Percentiles rank a stretch among this genome's conserved stretches.
Evolutionary conservation across 108 stramenopile genomes (phyloP).

Genomic region (Pinguiococcus pyrenoidosus): DNA sequence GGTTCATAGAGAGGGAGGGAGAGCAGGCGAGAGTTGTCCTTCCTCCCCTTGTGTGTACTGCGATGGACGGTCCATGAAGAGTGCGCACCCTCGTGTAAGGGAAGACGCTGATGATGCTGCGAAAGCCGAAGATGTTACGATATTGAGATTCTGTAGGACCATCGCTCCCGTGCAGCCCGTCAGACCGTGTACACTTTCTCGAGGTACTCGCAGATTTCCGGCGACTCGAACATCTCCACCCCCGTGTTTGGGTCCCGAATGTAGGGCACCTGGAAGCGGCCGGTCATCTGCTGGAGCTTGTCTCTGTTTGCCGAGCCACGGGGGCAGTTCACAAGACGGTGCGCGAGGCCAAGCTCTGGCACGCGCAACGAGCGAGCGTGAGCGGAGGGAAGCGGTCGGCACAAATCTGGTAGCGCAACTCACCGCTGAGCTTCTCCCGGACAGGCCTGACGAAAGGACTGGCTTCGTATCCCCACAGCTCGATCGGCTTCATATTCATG

Average conservation of each 20-base stretch:
- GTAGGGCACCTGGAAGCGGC: constrained; percentile 69
- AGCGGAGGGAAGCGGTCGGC: too few species aligned
- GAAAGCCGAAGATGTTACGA: too few species aligned
- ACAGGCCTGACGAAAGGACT: constrained; percentile 59
- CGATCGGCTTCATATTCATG: constrained; percentile 50
- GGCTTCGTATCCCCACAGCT: constrained; percentile 66
- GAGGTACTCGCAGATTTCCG: constrained; percentile 68
- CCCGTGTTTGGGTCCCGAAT: constrained; percentile 74
- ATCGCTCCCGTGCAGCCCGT: too few species aligned
- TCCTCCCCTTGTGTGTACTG: too few species aligned
- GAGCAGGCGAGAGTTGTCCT: too few species aligned
- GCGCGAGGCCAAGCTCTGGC: constrained; percentile 59
- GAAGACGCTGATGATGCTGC: too few species aligned
- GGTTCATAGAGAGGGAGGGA: too few species aligned
- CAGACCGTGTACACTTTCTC: constrained; percentile 57
- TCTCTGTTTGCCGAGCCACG: constrained; percentile 66
- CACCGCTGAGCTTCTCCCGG: constrained; percentile 52
- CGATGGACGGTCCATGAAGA: too few species aligned
- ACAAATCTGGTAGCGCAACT: too few species aligned
- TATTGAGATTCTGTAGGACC: too few species aligned
- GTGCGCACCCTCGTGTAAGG: too few species aligned
- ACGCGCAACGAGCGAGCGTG: too few species aligned
- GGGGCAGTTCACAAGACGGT: constrained; percentile 54
- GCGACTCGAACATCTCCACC: constrained; percentile 55
- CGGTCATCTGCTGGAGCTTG: constrained; percentile 49